Conservation (phyloP, 2,329 filamentous ascomycete species). For the Claviceps lovelessii region DNA sequence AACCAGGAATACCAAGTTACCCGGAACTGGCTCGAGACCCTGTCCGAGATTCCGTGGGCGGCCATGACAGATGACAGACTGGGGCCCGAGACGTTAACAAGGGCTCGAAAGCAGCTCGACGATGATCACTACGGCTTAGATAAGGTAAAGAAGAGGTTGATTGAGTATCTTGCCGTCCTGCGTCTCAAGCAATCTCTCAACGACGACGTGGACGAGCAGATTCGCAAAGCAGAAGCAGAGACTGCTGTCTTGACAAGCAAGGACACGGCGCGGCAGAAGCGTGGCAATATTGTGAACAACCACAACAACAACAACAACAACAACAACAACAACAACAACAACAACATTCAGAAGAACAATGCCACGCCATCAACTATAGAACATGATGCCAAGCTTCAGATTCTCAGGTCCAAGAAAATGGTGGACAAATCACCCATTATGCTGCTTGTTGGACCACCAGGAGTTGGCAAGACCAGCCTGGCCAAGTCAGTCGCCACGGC, state of each 20-base stretch:
- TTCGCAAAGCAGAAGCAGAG: slow-evolving; percentile 51
- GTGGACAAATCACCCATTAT: slow-evolving; percentile 93
- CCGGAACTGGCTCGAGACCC: slow-evolving; percentile 82
- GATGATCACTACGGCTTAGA: slow-evolving; percentile 94
- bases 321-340: background rate
- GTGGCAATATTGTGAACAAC: background rate
- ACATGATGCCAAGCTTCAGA: slow-evolving; percentile 49
- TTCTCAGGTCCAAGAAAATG: slow-evolving; percentile 70
- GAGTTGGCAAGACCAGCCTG: slow-evolving; percentile 89
- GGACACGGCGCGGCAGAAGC: slow-evolving; percentile 1
- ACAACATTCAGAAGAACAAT: background rate
- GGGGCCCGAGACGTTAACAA: slow-evolving; percentile 61
- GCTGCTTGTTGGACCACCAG: slow-evolving; percentile 81
- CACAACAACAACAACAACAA: background rate
- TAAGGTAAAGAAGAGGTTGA: slow-evolving; percentile 88
- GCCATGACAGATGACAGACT: slow-evolving; percentile 73
- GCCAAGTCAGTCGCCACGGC: slow-evolving; percentile 87
- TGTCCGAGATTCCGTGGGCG: slow-evolving; percentile 89
- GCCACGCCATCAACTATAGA: slow-evolving; percentile 11
- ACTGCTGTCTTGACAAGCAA: slow-evolving; percentile 39
- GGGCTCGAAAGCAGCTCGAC: slow-evolving; percentile 79
- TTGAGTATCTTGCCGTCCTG: slow-evolving; percentile 94
- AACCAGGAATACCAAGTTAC: slow-evolving; percentile 94
- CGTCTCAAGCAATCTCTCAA: slow-evolving; percentile 89
- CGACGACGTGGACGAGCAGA: slow-evolving; percentile 64